Percentiles rank a stretch among this genome's conserved stretches.
Conservation (phyloP, 495 filamentous ascomycete species). For the Neurospora intermedia region DNA sequence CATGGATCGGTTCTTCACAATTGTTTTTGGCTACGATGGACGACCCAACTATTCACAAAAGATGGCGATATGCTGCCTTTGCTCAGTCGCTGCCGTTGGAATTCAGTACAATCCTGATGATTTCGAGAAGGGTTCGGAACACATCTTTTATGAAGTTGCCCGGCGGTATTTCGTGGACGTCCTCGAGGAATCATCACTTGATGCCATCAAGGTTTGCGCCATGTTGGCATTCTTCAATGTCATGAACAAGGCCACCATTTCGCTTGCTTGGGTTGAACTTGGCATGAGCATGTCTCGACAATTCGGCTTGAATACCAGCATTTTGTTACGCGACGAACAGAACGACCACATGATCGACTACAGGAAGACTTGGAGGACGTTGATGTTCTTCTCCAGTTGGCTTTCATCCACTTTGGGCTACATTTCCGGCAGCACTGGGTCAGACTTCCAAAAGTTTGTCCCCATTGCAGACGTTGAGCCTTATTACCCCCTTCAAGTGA, state of each 20-base stretch:
- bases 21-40: slow-evolving; percentile 10
- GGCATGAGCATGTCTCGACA: slow-evolving; percentile 16
- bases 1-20: slow-evolving; percentile 3
- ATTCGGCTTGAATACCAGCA: slow-evolving; percentile 6
- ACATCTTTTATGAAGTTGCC: slow-evolving; percentile 13
- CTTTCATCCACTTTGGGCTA: slow-evolving; percentile 24
- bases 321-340: slow-evolving; percentile 4
- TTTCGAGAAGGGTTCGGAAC: slow-evolving; percentile 9
- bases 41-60: slow-evolving; percentile 3
- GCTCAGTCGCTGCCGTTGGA: slow-evolving; percentile 16
- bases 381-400: slow-evolving; percentile 24
- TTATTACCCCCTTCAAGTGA: background rate
- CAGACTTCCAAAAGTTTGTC: slow-evolving; percentile 12
- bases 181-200: slow-evolving; percentile 16
- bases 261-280: slow-evolving; percentile 20
- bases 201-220: slow-evolving; percentile 23
- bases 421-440: slow-evolving; percentile 14
- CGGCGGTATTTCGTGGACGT: slow-evolving; percentile 12
- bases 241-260: slow-evolving; percentile 17
- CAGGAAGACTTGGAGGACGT: slow-evolving; percentile 16
- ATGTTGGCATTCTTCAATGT: slow-evolving; percentile 24
- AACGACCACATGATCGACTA: slow-evolving; percentile 17
- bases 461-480: slow-evolving; percentile 6
- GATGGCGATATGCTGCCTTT: slow-evolving; percentile 15
- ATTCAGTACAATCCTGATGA: slow-evolving; percentile 16